phyloP scores from a whole-genome alignment of 208 protist species.

The Trypanosomatidae sp. region DNA sequence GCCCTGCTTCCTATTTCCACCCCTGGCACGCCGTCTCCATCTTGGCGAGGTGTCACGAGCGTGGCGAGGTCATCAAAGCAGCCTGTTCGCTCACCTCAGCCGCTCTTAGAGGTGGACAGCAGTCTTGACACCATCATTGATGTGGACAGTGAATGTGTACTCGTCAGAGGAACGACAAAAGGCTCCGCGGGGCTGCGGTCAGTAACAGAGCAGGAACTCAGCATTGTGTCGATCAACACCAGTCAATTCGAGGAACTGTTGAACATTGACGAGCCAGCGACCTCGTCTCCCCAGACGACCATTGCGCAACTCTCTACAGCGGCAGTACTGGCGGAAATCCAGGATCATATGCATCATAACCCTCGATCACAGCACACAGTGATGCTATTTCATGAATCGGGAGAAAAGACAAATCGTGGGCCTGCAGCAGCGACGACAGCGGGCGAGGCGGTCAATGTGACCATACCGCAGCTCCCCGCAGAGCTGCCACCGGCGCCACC shows the following conservation, averaged over 20 bases:
- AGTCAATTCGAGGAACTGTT: conserved; percentile 38
- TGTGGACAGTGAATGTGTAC: conserved; percentile 1
- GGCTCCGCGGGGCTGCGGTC: neutral
- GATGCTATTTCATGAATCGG: conserved; percentile 8
- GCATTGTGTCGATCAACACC: conserved; percentile 39
- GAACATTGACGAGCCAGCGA: neutral
- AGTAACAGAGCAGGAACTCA: conserved; percentile 25
- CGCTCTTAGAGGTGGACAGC: neutral
- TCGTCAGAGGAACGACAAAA: neutral
- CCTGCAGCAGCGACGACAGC: neutral
- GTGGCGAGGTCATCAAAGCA: neutral
- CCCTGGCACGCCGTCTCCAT: conserved; percentile 2
- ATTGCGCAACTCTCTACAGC: neutral
- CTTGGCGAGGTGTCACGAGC: neutral
- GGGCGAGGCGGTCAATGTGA: neutral
- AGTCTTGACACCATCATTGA: neutral
- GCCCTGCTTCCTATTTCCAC: conserved; percentile 17
- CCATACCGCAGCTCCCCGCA: neutral
- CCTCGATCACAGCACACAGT: conserved; percentile 1
- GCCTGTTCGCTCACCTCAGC: conserved; percentile 1
- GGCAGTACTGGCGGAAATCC: neutral
- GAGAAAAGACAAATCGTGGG: neutral
- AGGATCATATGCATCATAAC: neutral
- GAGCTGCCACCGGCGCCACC: neutral
- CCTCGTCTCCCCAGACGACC: neutral